These are phyloP conservation scores for Amoebophrya sp. DNA, from an alignment of 169 alveolate species.

Conservation along the genomic window DNA sequence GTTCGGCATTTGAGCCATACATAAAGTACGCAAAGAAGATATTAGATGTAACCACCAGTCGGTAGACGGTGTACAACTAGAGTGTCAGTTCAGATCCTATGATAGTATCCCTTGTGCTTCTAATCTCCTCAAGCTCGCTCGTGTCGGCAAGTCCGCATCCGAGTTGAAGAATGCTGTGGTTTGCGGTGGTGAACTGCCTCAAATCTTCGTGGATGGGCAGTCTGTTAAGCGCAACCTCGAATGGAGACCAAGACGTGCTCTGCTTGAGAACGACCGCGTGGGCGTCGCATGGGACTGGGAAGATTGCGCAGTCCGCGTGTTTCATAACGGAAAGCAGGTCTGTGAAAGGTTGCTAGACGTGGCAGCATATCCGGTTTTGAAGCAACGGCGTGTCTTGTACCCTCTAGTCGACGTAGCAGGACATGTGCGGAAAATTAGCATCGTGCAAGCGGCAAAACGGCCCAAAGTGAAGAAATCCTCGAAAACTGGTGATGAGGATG, in stretches of 20 bases:
- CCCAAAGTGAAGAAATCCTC: neutral
- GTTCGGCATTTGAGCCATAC: no score
- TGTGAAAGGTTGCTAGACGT: neutral
- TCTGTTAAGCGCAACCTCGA: neutral
- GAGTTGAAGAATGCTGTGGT: neutral
- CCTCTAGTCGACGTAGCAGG: neutral
- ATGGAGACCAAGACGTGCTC: neutral
- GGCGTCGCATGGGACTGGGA: neutral
- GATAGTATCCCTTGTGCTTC: no score
- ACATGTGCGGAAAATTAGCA: neutral
- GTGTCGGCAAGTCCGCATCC: neutral
- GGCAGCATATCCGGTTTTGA: no score
- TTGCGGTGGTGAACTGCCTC: neutral
- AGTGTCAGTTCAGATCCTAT: no score
- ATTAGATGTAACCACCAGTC: no score
- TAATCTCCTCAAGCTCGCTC: neutral
- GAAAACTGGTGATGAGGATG: neutral
- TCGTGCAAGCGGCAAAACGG: neutral
- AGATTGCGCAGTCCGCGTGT: neutral
- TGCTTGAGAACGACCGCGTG: neutral
- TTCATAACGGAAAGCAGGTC: neutral
- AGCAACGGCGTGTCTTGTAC: neutral
- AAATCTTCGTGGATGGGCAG: neutral
- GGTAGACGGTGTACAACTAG: no score
- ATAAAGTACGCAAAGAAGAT: no score